Evolutionary conservation across 192 early-diverging fungal species (phyloP).

Genomic region (Backusella liffmaniae): DNA sequence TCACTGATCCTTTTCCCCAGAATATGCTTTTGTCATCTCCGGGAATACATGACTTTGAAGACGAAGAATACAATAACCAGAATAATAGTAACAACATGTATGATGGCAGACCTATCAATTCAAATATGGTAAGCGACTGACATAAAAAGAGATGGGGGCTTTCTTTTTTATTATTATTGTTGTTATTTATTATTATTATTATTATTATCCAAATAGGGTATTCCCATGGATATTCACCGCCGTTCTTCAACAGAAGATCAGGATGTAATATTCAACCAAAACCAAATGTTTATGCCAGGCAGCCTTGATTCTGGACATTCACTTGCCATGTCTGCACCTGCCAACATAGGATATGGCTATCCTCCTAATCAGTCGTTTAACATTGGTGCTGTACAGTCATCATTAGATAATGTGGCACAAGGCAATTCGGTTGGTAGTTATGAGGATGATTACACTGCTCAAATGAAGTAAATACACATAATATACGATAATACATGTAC

Average conservation of each 20-base stretch:
- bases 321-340: slow-evolving; percentile 35
- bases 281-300: neutral
- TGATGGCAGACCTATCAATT: neutral
- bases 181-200: neutral
- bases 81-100: neutral
- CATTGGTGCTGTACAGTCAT: neutral
- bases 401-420: slow-evolving; percentile 9
- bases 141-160: neutral
- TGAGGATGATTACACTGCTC: slow-evolving; percentile 31
- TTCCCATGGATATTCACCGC: slow-evolving; percentile 9
- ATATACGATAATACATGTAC: neutral
- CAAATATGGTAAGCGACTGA: neutral
- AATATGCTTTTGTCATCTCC: slow-evolving; percentile 7
- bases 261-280: neutral
- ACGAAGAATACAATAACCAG: neutral
- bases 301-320: neutral
- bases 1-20: neutral
- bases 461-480: slow-evolving; percentile 33
- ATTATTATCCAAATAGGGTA: neutral
- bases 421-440: slow-evolving; percentile 22
- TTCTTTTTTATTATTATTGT: neutral
- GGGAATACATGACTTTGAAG: neutral
- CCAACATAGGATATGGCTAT: slow-evolving; percentile 27
- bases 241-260: slow-evolving; percentile 3
- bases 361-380: neutral